phyloP scores from a whole-genome alignment of 2,329 filamentous ascomycete species.

The Colletotrichum sp. region DNA sequence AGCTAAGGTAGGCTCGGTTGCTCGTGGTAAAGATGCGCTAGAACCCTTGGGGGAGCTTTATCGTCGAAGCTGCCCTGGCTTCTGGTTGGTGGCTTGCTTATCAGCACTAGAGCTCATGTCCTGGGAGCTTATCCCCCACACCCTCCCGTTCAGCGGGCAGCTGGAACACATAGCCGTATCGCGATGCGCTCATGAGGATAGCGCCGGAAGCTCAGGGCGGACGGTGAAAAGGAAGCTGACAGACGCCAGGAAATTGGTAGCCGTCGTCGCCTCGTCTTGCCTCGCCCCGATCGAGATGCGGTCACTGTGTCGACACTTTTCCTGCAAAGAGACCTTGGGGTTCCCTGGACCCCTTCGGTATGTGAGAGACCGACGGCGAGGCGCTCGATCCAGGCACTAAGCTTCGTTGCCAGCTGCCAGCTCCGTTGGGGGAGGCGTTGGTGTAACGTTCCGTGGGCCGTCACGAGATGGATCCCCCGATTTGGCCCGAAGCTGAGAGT shows the following conservation, averaged over 20 bases:
- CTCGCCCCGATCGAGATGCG: neutral
- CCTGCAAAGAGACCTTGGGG: neutral
- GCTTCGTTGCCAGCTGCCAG: neutral
- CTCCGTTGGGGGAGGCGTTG: constrained; percentile 3
- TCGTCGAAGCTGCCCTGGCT: neutral
- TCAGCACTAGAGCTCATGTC: constrained; percentile 10
- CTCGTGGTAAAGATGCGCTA: neutral
- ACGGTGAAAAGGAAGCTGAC: neutral
- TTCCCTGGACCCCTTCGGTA: neutral
- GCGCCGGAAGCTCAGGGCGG: neutral
- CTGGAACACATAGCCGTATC: neutral
- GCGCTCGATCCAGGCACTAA: neutral
- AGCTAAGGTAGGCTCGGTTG: neutral
- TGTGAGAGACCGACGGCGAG: neutral
- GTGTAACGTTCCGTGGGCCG: constrained; percentile 9
- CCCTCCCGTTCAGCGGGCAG: neutral
- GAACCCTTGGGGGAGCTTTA: constrained; percentile 16
- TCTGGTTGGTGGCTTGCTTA: constrained; percentile 8
- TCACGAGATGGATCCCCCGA: neutral
- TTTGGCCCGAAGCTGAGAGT: neutral
- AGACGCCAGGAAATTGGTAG: neutral
- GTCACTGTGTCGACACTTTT: neutral
- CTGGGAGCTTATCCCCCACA: constrained; percentile 19
- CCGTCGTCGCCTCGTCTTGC: neutral
- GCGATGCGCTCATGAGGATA: neutral